Evolutionary conservation across 371 early-diverging fungal genomes (phyloP).

Genomic region (Lichtheimia hyalospora): DNA sequence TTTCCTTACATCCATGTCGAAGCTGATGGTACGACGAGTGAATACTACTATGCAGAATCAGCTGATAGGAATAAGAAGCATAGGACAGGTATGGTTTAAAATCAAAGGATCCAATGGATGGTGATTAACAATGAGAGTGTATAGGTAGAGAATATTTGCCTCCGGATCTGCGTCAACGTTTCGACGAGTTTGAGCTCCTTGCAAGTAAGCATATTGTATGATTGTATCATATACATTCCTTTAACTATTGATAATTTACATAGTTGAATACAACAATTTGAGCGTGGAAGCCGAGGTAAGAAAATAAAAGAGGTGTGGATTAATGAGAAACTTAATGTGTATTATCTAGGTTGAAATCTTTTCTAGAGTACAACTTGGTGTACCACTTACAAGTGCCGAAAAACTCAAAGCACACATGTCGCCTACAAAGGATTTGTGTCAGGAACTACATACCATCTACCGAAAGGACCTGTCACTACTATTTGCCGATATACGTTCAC

Average conservation of each 20-base stretch:
- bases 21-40: constrained; percentile 1
- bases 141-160: constrained; percentile 1
- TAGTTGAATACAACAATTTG: constrained; percentile 32
- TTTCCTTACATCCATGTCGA: constrained; percentile 25
- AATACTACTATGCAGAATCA: constrained; percentile 10
- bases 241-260: no score
- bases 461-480: background rate
- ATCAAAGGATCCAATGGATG: background rate
- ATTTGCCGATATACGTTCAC: constrained; percentile 2
- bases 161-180: constrained; percentile 13
- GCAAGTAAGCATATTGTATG: constrained; percentile 22
- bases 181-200: constrained; percentile 22
- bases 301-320: background rate
- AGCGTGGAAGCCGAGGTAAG: constrained; percentile 32
- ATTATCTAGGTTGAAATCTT: constrained; percentile 35
- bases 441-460: constrained; percentile 2
- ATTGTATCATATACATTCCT: no score
- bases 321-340: background rate
- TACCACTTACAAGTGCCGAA: constrained; percentile 29
- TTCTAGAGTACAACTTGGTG: constrained; percentile 35
- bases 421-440: constrained; percentile 7
- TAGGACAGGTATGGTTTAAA: background rate
- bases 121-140: background rate
- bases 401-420: constrained; percentile 28
- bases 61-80: background rate